Conservation (phyloP, 2,329 filamentous ascomycete species). For the Polytolypa hystricis region DNA sequence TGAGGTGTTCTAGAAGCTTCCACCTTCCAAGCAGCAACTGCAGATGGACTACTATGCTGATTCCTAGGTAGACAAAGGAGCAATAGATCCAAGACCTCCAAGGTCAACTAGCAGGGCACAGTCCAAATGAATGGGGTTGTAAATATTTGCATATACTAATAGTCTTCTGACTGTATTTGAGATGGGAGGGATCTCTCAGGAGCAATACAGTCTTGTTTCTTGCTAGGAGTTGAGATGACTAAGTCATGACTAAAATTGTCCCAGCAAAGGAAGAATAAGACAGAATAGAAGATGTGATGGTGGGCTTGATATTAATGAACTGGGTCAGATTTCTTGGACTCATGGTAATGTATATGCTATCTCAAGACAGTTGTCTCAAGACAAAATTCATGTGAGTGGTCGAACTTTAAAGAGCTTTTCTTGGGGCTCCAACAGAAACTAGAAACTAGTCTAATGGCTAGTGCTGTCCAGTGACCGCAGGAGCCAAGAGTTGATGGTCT, state of each 20-base stretch:
- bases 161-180: not conserved
- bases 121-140: not conserved
- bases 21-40: conserved; percentile 1
- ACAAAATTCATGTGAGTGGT: no score
- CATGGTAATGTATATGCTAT: not conserved
- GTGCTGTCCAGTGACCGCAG: no score
- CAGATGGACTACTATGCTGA: conserved; percentile 2
- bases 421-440: no score
- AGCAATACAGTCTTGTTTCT: not conserved
- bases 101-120: not conserved
- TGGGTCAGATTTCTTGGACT: not conserved
- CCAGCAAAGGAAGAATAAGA: not conserved
- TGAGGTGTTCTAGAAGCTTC: no score
- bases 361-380: no score
- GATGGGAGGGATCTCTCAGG: not conserved
- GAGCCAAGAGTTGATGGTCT: no score
- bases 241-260: not conserved
- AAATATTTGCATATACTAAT: not conserved
- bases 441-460: no score
- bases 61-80: not conserved
- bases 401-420: no score
- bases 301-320: not conserved
- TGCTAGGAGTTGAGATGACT: not conserved
- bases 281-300: not conserved
- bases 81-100: not conserved